Base-by-base conservation (phyloP, 768 basidiomycete species). In the Pisolithus microcarpus region DNA sequence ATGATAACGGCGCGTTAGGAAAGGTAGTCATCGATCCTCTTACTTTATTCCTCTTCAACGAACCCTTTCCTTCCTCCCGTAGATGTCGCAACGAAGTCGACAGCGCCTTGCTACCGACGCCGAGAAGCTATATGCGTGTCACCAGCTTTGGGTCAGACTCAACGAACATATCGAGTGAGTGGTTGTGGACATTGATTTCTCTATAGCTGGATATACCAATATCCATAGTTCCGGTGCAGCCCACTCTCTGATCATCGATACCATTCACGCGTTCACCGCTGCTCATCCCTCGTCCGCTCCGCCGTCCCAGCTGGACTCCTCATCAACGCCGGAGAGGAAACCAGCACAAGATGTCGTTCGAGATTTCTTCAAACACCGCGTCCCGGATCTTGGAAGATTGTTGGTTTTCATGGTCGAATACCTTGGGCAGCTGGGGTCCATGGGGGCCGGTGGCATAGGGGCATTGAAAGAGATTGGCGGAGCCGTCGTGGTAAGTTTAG, bases 61-160 rank as follows among this genome's bases (percentile, higher is more conserved):
- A 34, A 26, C 38, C 16, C 26, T 26, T n/a, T 21, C 40, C 19
- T 26, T 26, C 26, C 59, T 8, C 30, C 9, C 7, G 8, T 30
- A 94, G 91, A 84, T 95, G 66, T 85, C 92, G 7, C 90, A 90
- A 71, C 66, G 75, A 37, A 81, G 83, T 52, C 80, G 91, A 18
- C 83, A 92, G 58, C 74, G 75, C 24, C 71, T 97, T 16, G 84
- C 82, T 36, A 79, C 76, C 18, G 87, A 96, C 61, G 91, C 90
- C 1, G 94, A 96, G 67, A 91, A 89, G 59, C 73, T 95, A 16
- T 84, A 84, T 54, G 87, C 90, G 2, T 83, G 80, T 5, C 80
- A 84, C 53, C 84, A 87, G 38, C 71, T 96, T 21, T 96, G 94
- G 94, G 52, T 78, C n/a, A 71, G 71, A 56, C 78, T 89, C 61